phyloP scores from a whole-genome alignment of 176 grass and related monocot species.

The Eleusine coracana region DNA sequence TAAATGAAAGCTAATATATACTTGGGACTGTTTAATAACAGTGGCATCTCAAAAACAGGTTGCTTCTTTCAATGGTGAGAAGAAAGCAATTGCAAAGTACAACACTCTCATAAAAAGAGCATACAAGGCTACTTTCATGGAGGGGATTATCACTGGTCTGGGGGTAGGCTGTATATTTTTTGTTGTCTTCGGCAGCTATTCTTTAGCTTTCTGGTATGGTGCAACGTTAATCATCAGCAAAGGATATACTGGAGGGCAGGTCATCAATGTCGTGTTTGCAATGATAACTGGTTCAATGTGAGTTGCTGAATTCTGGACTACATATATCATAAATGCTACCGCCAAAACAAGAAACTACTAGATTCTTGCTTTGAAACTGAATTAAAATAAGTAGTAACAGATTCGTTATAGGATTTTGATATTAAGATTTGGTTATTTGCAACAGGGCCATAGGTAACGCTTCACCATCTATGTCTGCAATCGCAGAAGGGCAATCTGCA shows the following conservation, averaged over 20 bases:
- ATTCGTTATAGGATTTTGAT: not conserved
- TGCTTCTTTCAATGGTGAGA: conserved; percentile 72
- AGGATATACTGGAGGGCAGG: conserved; percentile 66
- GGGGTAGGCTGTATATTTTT: conserved; percentile 54
- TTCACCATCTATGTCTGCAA: conserved; percentile 72
- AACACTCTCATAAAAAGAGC: conserved; percentile 58
- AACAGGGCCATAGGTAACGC: conserved; percentile 79
- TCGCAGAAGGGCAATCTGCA: conserved; percentile 81
- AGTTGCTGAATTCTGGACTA: conserved; percentile 32
- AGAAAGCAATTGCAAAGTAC: conserved; percentile 60
- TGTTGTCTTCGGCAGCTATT: conserved; percentile 65
- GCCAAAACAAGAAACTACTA: not conserved
- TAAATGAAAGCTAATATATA: not conserved
- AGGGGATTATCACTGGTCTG: conserved; percentile 64
- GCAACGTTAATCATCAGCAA: conserved; percentile 62
- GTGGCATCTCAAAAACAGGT: conserved; percentile 54
- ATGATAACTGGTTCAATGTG: conserved; percentile 64
- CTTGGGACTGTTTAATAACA: conserved; percentile 4
- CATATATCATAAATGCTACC: conserved; percentile 10
- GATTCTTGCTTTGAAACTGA: conserved; percentile 13
- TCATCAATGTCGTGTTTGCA: conserved; percentile 64
- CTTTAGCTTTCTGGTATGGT: conserved; percentile 69
- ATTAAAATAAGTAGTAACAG: conserved; percentile 16
- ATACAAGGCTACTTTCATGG: conserved; percentile 58
- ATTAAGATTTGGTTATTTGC: conserved; percentile 14